Conservation (phyloP, 2,329 filamentous ascomycete genomes). For the Scedosporium boydii region DNA sequence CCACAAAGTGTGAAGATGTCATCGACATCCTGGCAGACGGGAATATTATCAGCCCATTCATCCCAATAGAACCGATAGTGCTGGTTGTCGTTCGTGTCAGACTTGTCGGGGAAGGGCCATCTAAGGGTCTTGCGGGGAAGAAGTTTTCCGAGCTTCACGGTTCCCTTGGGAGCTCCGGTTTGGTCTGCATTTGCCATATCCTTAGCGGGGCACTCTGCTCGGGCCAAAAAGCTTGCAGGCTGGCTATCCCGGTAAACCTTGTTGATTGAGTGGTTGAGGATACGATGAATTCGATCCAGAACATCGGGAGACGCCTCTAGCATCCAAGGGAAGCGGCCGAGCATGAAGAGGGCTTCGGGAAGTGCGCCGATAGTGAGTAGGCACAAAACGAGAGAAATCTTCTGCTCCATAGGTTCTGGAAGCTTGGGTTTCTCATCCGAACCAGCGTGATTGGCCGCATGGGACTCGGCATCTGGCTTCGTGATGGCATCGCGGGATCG, state of each 20-base stretch:
- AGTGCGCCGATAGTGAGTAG: constrained; percentile 85
- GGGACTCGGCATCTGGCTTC: constrained; percentile 28
- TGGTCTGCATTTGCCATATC: constrained; percentile 48
- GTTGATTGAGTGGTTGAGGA: constrained; percentile 71
- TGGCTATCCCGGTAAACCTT: constrained; percentile 52
- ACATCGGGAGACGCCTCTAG: constrained; percentile 77
- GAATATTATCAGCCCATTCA: constrained; percentile 91
- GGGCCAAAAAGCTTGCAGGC: constrained; percentile 18
- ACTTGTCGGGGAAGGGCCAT: constrained; percentile 77
- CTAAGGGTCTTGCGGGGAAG: constrained; percentile 59
- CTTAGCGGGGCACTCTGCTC: constrained; percentile 31
- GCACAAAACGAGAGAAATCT: constrained; percentile 73
- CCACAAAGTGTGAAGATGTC: constrained; percentile 83
- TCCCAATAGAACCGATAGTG: constrained; percentile 95
- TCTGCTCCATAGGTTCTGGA: constrained; percentile 77
- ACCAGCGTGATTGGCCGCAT: constrained; percentile 20
- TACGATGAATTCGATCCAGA: constrained; percentile 70
- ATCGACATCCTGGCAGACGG: constrained; percentile 80
- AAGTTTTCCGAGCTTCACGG: constrained; percentile 50
- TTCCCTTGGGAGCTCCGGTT: constrained; percentile 58
- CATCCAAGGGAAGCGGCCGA: constrained; percentile 89
- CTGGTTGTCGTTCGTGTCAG: constrained; percentile 64
- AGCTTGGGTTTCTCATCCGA: constrained; percentile 40
- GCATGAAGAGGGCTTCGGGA: constrained; percentile 84
- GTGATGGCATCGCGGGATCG: constrained; percentile 38